Evolutionary conservation across 1,284 basidiomycete species (phyloP).

Genomic region (Quambalaria eucalypti): DNA sequence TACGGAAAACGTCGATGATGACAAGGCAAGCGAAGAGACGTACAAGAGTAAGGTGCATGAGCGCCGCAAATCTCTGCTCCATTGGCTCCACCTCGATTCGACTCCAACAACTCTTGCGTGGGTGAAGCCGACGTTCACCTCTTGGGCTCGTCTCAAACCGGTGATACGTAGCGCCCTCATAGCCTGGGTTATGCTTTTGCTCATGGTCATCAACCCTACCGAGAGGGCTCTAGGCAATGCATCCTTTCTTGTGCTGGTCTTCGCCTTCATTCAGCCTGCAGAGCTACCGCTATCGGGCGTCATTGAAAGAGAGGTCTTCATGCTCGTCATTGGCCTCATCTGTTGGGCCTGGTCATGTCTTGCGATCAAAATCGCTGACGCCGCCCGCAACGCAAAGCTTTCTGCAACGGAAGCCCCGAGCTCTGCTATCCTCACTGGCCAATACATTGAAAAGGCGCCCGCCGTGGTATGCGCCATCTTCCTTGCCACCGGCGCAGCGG

Average conservation of each 20-base stretch:
- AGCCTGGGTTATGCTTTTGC: constrained; percentile 58
- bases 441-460: constrained; percentile 49
- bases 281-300: constrained; percentile 61
- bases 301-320: constrained; percentile 61
- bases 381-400: constrained; percentile 54
- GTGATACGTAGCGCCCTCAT: constrained; percentile 59
- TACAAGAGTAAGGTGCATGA: too few relatives aligned
- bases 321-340: constrained; percentile 53
- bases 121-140: constrained; percentile 14
- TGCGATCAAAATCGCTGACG: constrained; percentile 58
- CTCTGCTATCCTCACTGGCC: constrained; percentile 9
- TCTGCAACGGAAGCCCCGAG: constrained; percentile 48
- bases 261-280: constrained; percentile 62
- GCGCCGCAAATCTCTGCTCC: too few relatives aligned
- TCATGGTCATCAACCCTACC: constrained; percentile 58
- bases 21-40: too few relatives aligned
- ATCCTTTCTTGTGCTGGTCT: constrained; percentile 60
- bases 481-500: constrained; percentile 58
- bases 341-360: constrained; percentile 65
- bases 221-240: constrained; percentile 58
- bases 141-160: constrained; percentile 52
- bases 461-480: constrained; percentile 60
- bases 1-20: too few relatives aligned
- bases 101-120: too few relatives aligned
- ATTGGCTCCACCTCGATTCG: too few relatives aligned